phyloP scores from a whole-genome alignment of 805 yeast species.

The Candida xyloterini region DNA sequence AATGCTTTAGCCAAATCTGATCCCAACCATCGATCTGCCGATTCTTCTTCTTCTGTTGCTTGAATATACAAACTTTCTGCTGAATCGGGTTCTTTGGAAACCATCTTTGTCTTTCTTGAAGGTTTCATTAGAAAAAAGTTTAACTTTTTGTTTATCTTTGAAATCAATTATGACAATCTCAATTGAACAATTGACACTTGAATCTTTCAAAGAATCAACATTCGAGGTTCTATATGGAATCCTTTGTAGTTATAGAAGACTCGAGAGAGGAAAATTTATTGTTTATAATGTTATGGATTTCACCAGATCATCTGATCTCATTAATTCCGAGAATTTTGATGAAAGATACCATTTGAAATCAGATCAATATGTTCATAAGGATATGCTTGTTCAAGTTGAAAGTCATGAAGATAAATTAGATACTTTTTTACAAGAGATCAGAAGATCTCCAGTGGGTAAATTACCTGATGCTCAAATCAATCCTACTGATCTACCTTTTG shows the following conservation, averaged over 20 bases:
- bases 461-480: constrained; percentile 10
- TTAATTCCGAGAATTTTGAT: background rate
- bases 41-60: constrained; percentile 63
- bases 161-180: background rate
- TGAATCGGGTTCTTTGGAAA: constrained; percentile 34
- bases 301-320: constrained; percentile 14
- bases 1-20: constrained; percentile 64
- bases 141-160: constrained; percentile 1
- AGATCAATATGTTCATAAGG: constrained; percentile 1
- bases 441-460: background rate
- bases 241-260: constrained; percentile 2
- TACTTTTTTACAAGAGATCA: background rate
- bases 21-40: constrained; percentile 72
- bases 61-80: constrained; percentile 52
- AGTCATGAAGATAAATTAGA: constrained; percentile 7
- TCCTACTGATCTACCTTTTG: constrained; percentile 18
- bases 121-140: constrained; percentile 3
- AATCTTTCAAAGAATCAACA: too few relatives aligned
- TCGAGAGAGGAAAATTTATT: constrained; percentile 1
- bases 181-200: background rate
- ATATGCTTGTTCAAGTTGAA: constrained; percentile 18
- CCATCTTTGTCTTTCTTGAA: background rate
- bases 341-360: constrained; percentile 11
- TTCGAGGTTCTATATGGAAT: constrained; percentile 4
- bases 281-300: constrained; percentile 23